Percentiles rank a stretch among this genome's conserved stretches.
phyloP scores from a whole-genome alignment of 768 basidiomycete genomes.

The Kwoniella dejecticola region DNA sequence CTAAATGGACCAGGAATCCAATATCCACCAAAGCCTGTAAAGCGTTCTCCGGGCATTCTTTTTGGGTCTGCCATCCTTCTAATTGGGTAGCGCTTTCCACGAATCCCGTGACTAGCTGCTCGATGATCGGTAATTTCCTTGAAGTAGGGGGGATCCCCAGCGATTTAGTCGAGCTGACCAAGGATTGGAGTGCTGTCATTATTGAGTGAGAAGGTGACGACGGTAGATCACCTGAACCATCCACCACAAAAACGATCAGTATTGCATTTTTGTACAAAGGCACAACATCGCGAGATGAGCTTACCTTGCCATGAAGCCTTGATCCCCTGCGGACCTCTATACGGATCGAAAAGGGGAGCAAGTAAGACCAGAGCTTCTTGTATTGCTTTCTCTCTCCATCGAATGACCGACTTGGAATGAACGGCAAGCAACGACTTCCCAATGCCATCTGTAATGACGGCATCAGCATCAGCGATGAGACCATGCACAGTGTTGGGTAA shows the following conservation, averaged over 20 bases:
- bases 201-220: conserved; percentile 32
- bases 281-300: neutral
- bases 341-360: conserved; percentile 29
- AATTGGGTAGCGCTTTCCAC: conserved; percentile 24
- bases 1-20: conserved; percentile 34
- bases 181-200: conserved; percentile 32
- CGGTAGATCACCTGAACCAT: conserved; percentile 28
- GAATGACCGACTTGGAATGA: conserved; percentile 26
- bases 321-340: conserved; percentile 28
- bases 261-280: neutral
- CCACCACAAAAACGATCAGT: neutral
- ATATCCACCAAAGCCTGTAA: conserved; percentile 40
- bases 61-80: conserved; percentile 35
- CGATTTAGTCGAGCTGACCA: conserved; percentile 27
- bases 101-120: conserved; percentile 29
- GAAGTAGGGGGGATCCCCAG: conserved; percentile 37
- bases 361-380: conserved; percentile 26
- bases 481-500: neutral
- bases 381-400: conserved; percentile 32
- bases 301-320: conserved; percentile 44
- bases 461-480: neutral
- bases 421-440: conserved; percentile 7
- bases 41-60: conserved; percentile 8
- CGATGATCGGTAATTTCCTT: conserved; percentile 11
- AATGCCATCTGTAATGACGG: conserved; percentile 1